Conservation (phyloP, 257 asterid species). For the Solanum sitiens region DNA sequence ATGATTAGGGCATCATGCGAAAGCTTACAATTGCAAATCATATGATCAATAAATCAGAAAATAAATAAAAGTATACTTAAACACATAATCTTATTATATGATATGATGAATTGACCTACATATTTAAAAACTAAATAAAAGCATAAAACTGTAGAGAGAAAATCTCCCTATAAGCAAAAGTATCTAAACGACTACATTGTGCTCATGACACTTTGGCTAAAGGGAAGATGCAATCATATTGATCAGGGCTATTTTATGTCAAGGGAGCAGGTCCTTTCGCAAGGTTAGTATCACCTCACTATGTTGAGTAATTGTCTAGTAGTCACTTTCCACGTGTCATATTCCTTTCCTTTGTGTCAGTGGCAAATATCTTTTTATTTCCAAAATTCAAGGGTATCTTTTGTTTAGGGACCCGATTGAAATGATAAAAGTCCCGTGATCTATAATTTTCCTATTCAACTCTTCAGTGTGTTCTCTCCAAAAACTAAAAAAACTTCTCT, state of each 20-base stretch:
- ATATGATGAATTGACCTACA: neutral
- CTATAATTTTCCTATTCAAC: neutral
- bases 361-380: neutral
- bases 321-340: neutral
- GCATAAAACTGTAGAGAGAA: too few relatives aligned
- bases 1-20: too few relatives aligned
- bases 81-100: neutral
- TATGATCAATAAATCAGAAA: too few relatives aligned
- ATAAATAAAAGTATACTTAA: too few relatives aligned
- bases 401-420: neutral
- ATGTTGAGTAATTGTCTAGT: neutral
- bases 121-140: too few relatives aligned
- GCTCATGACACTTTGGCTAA: neutral
- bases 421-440: neutral
- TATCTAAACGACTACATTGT: neutral
- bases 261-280: neutral
- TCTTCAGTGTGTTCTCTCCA: neutral
- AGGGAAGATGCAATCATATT: neutral
- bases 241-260: neutral
- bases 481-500: neutral
- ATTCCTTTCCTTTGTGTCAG: neutral
- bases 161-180: neutral
- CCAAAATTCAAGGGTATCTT: neutral
- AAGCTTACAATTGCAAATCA: neutral
- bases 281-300: neutral